phyloP scores from a whole-genome alignment of 345 rosid species.

The Eucalyptus sp. region DNA sequence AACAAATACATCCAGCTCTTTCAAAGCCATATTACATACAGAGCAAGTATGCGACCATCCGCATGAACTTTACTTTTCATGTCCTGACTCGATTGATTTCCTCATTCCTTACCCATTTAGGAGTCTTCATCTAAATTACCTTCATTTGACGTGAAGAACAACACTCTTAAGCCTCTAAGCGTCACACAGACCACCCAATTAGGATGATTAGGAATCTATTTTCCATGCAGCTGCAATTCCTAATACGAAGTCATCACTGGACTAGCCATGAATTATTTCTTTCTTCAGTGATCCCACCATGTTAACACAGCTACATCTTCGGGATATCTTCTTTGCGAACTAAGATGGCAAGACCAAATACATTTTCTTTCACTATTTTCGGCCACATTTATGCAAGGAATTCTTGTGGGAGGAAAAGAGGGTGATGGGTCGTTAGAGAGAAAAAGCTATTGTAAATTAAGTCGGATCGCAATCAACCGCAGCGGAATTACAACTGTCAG shows the following conservation, averaged over 20 bases:
- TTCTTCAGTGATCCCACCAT: not conserved
- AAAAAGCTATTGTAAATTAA: not conserved
- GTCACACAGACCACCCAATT: not conserved
- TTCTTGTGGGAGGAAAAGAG: not conserved
- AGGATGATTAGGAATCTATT: not conserved
- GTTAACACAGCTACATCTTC: not conserved
- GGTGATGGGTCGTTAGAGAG: not conserved
- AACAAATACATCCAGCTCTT: not conserved
- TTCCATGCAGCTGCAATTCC: not conserved
- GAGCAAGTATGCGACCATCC: not conserved
- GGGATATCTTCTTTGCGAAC: not conserved
- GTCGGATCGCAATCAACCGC: not conserved
- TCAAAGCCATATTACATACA: not conserved
- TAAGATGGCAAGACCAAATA: not conserved
- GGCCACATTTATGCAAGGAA: not conserved
- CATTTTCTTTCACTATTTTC: not conserved
- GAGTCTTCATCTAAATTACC: not conserved
- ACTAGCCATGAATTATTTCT: not conserved
- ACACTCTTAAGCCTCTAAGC: not conserved
- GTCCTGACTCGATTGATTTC: not conserved
- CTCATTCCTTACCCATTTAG: not conserved
- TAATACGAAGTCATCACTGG: not conserved
- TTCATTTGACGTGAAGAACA: not conserved
- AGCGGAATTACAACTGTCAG: not conserved
- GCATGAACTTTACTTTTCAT: not conserved